Percentiles rank a stretch among this genome's conserved stretches.
These are phyloP conservation scores for Termitomyces sp. DNA, from an alignment of 768 basidiomycete species.

Conservation along the genomic window DNA sequence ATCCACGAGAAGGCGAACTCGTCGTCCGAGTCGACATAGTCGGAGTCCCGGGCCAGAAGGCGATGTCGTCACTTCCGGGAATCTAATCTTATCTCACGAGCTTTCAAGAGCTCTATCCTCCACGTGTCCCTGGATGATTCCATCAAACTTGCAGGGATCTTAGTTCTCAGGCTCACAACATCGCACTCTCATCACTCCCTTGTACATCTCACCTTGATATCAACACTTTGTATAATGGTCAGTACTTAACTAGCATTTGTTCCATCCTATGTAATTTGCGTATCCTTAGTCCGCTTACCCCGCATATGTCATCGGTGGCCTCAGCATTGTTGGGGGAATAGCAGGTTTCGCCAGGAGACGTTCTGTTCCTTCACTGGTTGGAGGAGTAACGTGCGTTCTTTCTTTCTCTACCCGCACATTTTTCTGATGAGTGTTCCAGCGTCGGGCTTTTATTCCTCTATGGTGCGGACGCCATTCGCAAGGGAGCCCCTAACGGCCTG, in stretches of 20 bases:
- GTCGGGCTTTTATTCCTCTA: conserved; percentile 79
- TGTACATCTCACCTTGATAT: background rate
- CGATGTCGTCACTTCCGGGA: background rate
- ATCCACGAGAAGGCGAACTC: background rate
- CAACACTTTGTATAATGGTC: background rate
- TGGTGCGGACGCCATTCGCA: conserved; percentile 74
- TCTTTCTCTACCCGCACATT: background rate
- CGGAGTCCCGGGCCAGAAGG: no score
- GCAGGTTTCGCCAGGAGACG: conserved; percentile 69
- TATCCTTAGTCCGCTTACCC: conserved; percentile 70
- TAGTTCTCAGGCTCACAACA: no score
- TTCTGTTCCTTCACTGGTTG: conserved; percentile 79
- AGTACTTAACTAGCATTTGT: background rate
- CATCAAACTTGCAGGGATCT: background rate
- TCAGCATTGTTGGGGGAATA: conserved; percentile 76
- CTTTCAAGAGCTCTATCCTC: no score
- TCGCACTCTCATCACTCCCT: background rate
- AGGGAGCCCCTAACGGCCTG: conserved; percentile 68
- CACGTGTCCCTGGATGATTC: background rate
- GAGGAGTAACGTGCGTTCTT: conserved; percentile 65
- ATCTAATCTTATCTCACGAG: conserved; percentile 6
- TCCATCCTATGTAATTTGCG: background rate
- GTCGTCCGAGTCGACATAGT: no score
- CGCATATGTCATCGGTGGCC: conserved; percentile 69
- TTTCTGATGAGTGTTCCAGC: conserved; percentile 29